These are phyloP conservation scores for Pyrenochaeta sp. DNA, from an alignment of 2,329 filamentous ascomycete species.

Conservation along the genomic window DNA sequence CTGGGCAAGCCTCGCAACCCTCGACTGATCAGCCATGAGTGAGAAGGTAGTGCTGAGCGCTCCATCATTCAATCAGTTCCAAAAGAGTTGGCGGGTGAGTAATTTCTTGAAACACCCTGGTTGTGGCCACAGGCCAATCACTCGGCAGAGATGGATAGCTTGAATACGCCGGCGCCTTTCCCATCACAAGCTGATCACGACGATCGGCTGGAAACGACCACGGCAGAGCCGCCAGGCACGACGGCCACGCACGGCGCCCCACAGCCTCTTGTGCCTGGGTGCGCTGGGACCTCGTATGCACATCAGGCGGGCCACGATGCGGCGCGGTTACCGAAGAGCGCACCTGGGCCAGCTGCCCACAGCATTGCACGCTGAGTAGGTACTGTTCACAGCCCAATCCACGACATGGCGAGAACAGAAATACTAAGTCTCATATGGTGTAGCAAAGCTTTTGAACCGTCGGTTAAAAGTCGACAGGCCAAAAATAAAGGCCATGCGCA, in stretches of 20 bases:
- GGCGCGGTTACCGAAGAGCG: slow-evolving; percentile 20
- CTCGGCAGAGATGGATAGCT: background rate
- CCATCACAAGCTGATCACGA: slow-evolving; percentile 12
- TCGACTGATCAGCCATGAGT: slow-evolving; percentile 16
- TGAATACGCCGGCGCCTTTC: slow-evolving; percentile 14
- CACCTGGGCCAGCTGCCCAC: slow-evolving; percentile 18
- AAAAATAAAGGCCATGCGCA: slow-evolving; percentile 30
- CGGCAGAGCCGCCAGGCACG: slow-evolving; percentile 7
- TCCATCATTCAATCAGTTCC: slow-evolving; percentile 8
- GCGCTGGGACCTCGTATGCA: slow-evolving; percentile 10
- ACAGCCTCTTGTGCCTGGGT: slow-evolving; percentile 13
- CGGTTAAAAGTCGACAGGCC: slow-evolving; percentile 15
- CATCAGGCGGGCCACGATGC: slow-evolving; percentile 21
- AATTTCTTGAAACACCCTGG: slow-evolving; percentile 20
- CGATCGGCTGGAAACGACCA: slow-evolving; percentile 16
- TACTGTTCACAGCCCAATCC: background rate
- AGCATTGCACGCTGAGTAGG: slow-evolving; percentile 8
- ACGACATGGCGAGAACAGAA: slow-evolving; percentile 3
- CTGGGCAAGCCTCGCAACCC: slow-evolving; percentile 5
- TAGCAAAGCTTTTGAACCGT: slow-evolving; percentile 4
- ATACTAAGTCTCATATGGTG: slow-evolving; percentile 12
- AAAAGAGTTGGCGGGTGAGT: slow-evolving; percentile 9
- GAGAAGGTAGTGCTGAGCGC: slow-evolving; percentile 5
- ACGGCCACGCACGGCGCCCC: slow-evolving; percentile 7
- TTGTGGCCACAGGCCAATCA: slow-evolving; percentile 16